phyloP scores from a whole-genome alignment of 73 alveolate genomes.

The Blepharisma stoltei region DNA sequence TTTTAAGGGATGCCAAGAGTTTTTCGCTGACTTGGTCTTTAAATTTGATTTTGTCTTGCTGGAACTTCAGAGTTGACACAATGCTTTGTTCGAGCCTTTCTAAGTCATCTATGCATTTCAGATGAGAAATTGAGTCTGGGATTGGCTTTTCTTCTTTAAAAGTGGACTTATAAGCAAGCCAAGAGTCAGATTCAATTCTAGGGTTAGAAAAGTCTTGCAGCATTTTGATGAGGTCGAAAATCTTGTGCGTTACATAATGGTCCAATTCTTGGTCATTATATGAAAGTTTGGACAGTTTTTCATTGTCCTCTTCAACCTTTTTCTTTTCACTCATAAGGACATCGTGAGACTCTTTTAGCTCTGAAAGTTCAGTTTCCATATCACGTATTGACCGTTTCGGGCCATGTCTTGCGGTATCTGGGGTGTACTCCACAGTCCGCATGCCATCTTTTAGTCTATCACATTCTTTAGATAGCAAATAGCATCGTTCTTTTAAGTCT shows the following conservation, averaged over 20 bases:
- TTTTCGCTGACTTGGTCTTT: not conserved
- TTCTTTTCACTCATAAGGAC: no score
- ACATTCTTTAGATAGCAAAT: not conserved
- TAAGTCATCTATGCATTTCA: not conserved
- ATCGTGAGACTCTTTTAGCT: no score
- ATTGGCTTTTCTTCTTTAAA: not conserved
- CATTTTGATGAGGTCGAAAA: not conserved
- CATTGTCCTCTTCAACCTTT: no score
- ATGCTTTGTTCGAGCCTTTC: not conserved
- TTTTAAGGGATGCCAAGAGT: not conserved
- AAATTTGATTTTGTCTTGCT: not conserved
- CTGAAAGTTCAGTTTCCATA: no score
- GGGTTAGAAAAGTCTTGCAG: not conserved
- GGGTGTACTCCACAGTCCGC: not conserved
- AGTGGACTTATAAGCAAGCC: not conserved
- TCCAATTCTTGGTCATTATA: not conserved
- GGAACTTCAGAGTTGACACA: not conserved
- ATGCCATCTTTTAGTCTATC: constrained; percentile 1
- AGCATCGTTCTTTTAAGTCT: not conserved
- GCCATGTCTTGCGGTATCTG: constrained; percentile 7
- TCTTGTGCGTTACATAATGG: not conserved
- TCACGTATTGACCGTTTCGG: not conserved
- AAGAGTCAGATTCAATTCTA: not conserved
- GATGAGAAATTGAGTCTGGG: constrained; percentile 7
- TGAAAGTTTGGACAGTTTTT: not conserved